A percentile compares a stretch with the other conserved stretches of the same genome.
Evolutionary conservation across 257 asterid genomes (phyloP).

Genomic region (Voacanga thouarsii): DNA sequence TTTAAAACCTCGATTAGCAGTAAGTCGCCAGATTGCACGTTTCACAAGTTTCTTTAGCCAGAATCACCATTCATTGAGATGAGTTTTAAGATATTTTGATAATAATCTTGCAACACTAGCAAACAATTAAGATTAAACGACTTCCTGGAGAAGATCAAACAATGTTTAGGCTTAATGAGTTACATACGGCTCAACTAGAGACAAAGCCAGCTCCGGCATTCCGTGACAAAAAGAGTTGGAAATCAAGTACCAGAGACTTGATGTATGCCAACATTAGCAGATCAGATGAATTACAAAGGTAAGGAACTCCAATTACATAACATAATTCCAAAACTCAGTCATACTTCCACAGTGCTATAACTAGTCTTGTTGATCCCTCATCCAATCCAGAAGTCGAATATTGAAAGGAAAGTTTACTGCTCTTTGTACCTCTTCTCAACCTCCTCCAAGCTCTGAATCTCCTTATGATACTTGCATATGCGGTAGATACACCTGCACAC

Average conservation of each 20-base stretch:
- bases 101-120: neutral
- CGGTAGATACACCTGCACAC: conserved; percentile 74
- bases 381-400: neutral
- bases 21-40: too few relatives aligned
- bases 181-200: neutral
- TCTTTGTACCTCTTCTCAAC: conserved; percentile 87
- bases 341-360: neutral
- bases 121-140: neutral
- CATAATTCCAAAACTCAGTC: neutral
- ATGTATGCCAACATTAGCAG: neutral
- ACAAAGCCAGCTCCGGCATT: neutral
- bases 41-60: too few relatives aligned
- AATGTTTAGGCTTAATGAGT: neutral
- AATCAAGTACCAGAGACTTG: neutral
- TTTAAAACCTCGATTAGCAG: too few relatives aligned
- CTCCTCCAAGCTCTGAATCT: conserved; percentile 66
- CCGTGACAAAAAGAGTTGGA: too few relatives aligned
- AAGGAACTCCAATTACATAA: neutral
- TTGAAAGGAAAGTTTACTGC: conserved; percentile 32
- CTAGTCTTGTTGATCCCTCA: neutral
- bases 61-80: neutral
- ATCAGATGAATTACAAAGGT: neutral
- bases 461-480: conserved; percentile 62
- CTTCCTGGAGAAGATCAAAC: neutral
- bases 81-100: neutral